Evolutionary conservation across 306 rosid genomes (phyloP).

Genomic region (Adenanthera pavonina): DNA sequence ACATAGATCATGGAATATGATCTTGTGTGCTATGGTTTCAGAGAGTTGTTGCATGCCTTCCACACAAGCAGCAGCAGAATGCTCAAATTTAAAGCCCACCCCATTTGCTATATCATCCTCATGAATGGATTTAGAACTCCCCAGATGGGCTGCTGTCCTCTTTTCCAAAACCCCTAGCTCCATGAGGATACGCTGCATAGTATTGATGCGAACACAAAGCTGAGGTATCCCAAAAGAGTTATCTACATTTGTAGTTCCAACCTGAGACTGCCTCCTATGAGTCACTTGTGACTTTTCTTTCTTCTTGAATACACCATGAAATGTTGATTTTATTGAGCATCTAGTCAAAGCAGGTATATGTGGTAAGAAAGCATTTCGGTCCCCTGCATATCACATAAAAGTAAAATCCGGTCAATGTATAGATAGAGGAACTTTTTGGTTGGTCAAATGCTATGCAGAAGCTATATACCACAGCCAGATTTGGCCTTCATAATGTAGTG

Average conservation of each 20-base stretch:
- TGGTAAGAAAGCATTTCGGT: constrained; percentile 66
- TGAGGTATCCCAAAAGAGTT: constrained; percentile 66
- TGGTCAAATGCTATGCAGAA: constrained; percentile 36
- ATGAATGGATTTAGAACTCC: constrained; percentile 50
- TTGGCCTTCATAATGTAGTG: constrained; percentile 74
- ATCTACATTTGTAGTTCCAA: constrained; percentile 58
- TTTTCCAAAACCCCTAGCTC: constrained; percentile 76
- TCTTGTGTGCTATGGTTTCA: constrained; percentile 73
- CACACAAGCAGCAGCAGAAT: constrained; percentile 61
- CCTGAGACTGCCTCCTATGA: constrained; percentile 67
- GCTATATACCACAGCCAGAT: constrained; percentile 79
- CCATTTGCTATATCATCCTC: constrained; percentile 48
- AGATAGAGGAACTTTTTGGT: constrained; percentile 22
- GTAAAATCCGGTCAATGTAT: constrained; percentile 34
- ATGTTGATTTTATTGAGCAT: constrained; percentile 76
- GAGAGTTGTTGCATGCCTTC: constrained; percentile 86
- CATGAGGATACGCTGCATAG: constrained; percentile 80
- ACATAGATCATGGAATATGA: constrained; percentile 68
- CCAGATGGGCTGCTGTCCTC: constrained; percentile 67
- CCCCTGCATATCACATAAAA: constrained; percentile 64
- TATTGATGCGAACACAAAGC: constrained; percentile 81
- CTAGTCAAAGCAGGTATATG: constrained; percentile 85
- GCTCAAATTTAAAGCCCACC: constrained; percentile 67
- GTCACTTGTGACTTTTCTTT: constrained; percentile 66
- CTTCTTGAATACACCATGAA: constrained; percentile 71